These are phyloP conservation scores for Monosporozyma siamensis DNA, from an alignment of 805 yeast species.

Conservation along the genomic window DNA sequence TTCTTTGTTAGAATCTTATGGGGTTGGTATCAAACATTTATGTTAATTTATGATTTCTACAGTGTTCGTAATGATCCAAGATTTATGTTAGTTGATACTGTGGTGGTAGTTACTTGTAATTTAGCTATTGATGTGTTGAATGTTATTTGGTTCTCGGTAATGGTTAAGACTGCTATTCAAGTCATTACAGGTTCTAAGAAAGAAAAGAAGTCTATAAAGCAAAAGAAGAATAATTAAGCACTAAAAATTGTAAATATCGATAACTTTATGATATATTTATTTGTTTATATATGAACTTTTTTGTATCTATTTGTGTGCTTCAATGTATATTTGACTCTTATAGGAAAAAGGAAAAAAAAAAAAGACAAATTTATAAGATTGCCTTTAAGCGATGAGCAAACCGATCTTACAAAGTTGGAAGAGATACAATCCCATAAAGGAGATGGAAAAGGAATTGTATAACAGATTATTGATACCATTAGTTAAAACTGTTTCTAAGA, in stretches of 20 bases:
- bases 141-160: slow-evolving; percentile 70
- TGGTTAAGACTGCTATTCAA: slow-evolving; percentile 55
- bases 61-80: slow-evolving; percentile 33
- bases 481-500: neutral
- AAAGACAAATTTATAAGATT: neutral
- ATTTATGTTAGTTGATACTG: slow-evolving; percentile 36
- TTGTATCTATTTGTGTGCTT: neutral
- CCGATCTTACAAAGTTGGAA: neutral
- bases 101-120: slow-evolving; percentile 38
- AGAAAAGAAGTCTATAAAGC: neutral
- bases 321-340: neutral
- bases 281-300: too few relatives aligned
- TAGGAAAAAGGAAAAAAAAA: neutral
- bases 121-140: slow-evolving; percentile 55
- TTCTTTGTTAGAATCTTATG: slow-evolving; percentile 66
- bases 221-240: slow-evolving; percentile 4
- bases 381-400: neutral
- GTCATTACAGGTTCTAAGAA: slow-evolving; percentile 6
- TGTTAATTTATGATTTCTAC: slow-evolving; percentile 40
- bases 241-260: too few relatives aligned
- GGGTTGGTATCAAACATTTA: slow-evolving; percentile 65
- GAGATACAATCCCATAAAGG: neutral
- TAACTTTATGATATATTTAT: too few relatives aligned
- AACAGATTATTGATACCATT: neutral
- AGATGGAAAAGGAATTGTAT: neutral